Evolutionary conservation across 805 yeast genomes (phyloP), one percentile per base, ranked within the genome.

Genomic region (Starmerella davenportii): DNA sequence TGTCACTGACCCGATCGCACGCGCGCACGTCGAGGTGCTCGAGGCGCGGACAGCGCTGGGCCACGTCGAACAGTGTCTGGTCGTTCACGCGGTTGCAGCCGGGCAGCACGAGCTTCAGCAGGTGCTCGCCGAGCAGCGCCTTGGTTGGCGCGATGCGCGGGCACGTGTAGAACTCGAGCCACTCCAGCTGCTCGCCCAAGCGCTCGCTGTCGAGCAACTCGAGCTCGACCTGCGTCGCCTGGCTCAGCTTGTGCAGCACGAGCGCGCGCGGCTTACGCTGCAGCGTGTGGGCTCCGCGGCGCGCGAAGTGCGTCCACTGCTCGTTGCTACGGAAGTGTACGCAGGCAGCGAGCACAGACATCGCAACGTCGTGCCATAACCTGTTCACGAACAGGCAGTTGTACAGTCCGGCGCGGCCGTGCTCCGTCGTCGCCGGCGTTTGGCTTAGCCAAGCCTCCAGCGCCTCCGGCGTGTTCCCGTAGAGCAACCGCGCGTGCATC

Each of bases 81-180:
- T 85, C 93, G 52, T 69, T 70, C 3, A 80, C 64, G 2, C 60
- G 56, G 44, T 66, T 69, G 40, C 71, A 69, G 2, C 94, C 95
- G 0, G 95, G 85, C 4, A 85, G 59, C 1, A 72, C 66, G 29
- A 78, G 51, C 32, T 55, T 60, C 30, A 59, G 58, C 35, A 76
- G 52, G 14, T 51, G 49, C 5, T 61, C 49, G 4, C 66, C 65
- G 34, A 74, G 59, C 52, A 76, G 61, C 2, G 54, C 42, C 5
- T 59, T 44, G 0, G 73, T 60, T 3, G 93, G 93, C 5, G 66
- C 50, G 23, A 79, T 52, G 34, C 64, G 65, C 5, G 94, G 87
- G 52, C 94, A 82, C 51, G 85, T 77, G 58, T 78, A 81, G 49
- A 82, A 64, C 54, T 84, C 93, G 23, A 84, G 60, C 78, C 79